These are phyloP conservation scores for Lactifluus pinguis DNA, from an alignment of 768 basidiomycete genomes.

Conservation along the genomic window DNA sequence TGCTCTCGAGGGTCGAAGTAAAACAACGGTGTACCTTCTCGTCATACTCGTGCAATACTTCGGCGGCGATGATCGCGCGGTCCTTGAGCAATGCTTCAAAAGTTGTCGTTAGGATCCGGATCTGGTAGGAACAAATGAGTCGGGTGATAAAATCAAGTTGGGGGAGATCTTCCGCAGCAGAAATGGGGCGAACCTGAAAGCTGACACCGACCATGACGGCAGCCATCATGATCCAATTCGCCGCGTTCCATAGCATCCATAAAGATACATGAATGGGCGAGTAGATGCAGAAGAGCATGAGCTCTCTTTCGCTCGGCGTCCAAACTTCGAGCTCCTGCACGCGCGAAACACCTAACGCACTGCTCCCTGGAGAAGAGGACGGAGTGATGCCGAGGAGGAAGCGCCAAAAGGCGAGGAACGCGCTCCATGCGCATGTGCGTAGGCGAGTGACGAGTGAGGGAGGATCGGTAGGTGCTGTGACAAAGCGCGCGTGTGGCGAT, in stretches of 20 bases:
- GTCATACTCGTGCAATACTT: constrained; percentile 82
- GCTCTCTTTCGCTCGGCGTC: constrained; percentile 65
- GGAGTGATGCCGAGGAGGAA: constrained; percentile 58
- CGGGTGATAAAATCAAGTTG: neutral
- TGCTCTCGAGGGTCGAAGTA: neutral
- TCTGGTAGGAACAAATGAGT: constrained; percentile 26
- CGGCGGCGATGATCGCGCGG: constrained; percentile 61
- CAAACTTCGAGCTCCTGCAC: constrained; percentile 77
- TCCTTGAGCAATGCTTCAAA: constrained; percentile 68
- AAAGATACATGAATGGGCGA: constrained; percentile 68
- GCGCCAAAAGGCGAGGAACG: constrained; percentile 48
- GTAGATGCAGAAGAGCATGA: constrained; percentile 62
- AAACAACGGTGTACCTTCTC: constrained; percentile 42
- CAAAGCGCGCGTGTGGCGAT: constrained; percentile 62
- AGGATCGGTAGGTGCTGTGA: constrained; percentile 39
- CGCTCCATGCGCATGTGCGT: constrained; percentile 35
- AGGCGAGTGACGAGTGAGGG: constrained; percentile 28
- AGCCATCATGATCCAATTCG: constrained; percentile 70
- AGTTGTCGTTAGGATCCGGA: constrained; percentile 40
- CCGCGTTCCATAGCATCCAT: constrained; percentile 60
- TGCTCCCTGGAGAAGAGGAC: constrained; percentile 13
- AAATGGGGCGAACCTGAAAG: constrained; percentile 42
- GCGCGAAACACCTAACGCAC: constrained; percentile 22
- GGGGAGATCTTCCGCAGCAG: neutral
- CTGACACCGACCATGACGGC: constrained; percentile 60